Conservation (phyloP, 2,329 filamentous ascomycete species). For the Lithohypha guttulata region DNA sequence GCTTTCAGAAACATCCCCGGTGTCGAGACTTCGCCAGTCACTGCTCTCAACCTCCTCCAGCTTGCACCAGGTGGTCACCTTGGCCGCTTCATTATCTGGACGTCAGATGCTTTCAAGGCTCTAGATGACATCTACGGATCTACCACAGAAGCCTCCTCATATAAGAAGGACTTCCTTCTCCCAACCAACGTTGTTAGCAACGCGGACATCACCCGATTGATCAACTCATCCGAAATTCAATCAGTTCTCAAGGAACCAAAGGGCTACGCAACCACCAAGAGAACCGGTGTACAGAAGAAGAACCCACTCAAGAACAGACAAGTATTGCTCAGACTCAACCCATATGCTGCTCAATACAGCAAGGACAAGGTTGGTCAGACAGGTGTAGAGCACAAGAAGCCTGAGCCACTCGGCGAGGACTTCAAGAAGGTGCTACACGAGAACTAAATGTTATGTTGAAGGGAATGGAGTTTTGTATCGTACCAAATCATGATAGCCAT, state of each 20-base stretch:
- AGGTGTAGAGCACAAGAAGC: constrained; percentile 54
- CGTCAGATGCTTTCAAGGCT: constrained; percentile 89
- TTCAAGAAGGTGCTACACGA: constrained; percentile 45
- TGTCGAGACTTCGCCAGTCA: constrained; percentile 92
- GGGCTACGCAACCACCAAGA: constrained; percentile 83
- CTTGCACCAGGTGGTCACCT: constrained; percentile 98
- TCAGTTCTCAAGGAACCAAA: constrained; percentile 85
- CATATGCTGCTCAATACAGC: constrained; percentile 82
- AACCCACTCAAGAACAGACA: constrained; percentile 99
- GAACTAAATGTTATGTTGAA: constrained; percentile 31
- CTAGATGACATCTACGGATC: constrained; percentile 95
- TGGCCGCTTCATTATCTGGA: constrained; percentile 98
- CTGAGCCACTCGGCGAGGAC: constrained; percentile 40
- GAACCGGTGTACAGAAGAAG: constrained; percentile 93
- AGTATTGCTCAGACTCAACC: constrained; percentile 96
- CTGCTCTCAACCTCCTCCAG: constrained; percentile 94
- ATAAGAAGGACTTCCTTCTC: constrained; percentile 99
- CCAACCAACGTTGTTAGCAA: constrained; percentile 86
- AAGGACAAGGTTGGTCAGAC: constrained; percentile 73
- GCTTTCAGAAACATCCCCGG: constrained; percentile 99
- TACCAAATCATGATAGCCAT: not conserved
- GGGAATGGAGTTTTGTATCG: not conserved
- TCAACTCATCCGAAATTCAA: constrained; percentile 99
- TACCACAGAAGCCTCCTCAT: constrained; percentile 74
- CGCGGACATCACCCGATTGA: constrained; percentile 90